These are phyloP conservation scores for Ogataea paradorogensis DNA, from an alignment of 805 yeast species.

Conservation along the genomic window DNA sequence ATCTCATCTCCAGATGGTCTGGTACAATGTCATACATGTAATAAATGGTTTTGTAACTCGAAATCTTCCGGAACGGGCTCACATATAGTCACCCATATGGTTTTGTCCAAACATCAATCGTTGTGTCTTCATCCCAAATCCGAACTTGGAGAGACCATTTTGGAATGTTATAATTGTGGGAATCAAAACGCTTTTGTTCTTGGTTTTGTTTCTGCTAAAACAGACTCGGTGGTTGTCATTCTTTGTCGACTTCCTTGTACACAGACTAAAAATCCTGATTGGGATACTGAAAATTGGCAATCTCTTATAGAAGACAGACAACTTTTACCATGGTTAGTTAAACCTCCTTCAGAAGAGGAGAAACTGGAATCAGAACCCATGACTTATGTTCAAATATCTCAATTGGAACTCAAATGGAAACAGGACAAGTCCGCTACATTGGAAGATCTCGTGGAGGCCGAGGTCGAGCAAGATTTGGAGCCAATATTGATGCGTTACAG, in stretches of 20 bases:
- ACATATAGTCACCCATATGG: conserved; percentile 84
- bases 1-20: conserved; percentile 61
- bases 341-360: conserved; percentile 65
- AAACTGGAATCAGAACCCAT: conserved; percentile 53
- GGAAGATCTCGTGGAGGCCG: conserved; percentile 56
- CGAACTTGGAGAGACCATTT: conserved; percentile 78
- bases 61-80: conserved; percentile 54
- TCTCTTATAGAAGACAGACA: conserved; percentile 77
- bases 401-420: conserved; percentile 81
- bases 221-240: conserved; percentile 81
- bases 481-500: conserved; percentile 75
- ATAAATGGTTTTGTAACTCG: conserved; percentile 89
- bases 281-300: conserved; percentile 91
- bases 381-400: conserved; percentile 60
- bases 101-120: conserved; percentile 69
- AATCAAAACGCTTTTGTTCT: conserved; percentile 71
- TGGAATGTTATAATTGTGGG: conserved; percentile 93
- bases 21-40: conserved; percentile 72
- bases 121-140: conserved; percentile 77
- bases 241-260: conserved; percentile 89
- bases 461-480: conserved; percentile 55
- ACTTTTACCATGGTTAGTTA: conserved; percentile 79
- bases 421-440: conserved; percentile 66
- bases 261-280: conserved; percentile 65
- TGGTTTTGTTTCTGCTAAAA: conserved; percentile 85